These are phyloP conservation scores for Termitomyces sp. DNA, from an alignment of 768 basidiomycete genomes.

Conservation along the genomic window DNA sequence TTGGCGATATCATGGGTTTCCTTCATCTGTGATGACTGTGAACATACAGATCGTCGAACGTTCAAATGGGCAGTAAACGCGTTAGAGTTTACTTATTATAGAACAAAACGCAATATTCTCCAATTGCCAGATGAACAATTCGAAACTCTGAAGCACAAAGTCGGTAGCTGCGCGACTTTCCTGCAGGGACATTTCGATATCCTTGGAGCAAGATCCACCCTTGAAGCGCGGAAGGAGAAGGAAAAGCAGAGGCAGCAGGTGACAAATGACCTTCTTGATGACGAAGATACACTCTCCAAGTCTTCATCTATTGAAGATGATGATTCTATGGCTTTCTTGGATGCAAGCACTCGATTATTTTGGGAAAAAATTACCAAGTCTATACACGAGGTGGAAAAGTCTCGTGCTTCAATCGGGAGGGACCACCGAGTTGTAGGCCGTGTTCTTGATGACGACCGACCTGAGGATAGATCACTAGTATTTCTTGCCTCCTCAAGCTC, in stretches of 20 bases:
- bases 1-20: slow-evolving; percentile 97
- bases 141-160: slow-evolving; percentile 82
- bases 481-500: slow-evolving; percentile 95
- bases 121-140: slow-evolving; percentile 88
- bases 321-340: slow-evolving; percentile 44
- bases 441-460: slow-evolving; percentile 89
- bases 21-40: slow-evolving; percentile 97
- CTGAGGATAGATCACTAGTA: slow-evolving; percentile 89
- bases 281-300: slow-evolving; percentile 45
- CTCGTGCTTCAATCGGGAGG: slow-evolving; percentile 51
- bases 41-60: slow-evolving; percentile 90
- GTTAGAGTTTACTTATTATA: slow-evolving; percentile 84
- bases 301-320: slow-evolving; percentile 29
- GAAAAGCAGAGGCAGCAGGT: slow-evolving; percentile 69
- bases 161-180: slow-evolving; percentile 95
- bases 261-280: slow-evolving; percentile 34
- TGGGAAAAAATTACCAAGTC: slow-evolving; percentile 68
- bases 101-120: slow-evolving; percentile 86
- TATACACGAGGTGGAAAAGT: slow-evolving; percentile 59
- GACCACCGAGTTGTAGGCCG: slow-evolving; percentile 82
- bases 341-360: slow-evolving; percentile 63
- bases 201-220: slow-evolving; percentile 83
- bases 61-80: slow-evolving; percentile 99
- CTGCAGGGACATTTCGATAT: slow-evolving; percentile 98
- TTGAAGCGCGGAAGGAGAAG: slow-evolving; percentile 87